Evolutionary conservation across 2,329 filamentous ascomycete species (phyloP), one percentile per base, ranked within the genome.

Genomic region (Colletotrichum australisinense): DNA sequence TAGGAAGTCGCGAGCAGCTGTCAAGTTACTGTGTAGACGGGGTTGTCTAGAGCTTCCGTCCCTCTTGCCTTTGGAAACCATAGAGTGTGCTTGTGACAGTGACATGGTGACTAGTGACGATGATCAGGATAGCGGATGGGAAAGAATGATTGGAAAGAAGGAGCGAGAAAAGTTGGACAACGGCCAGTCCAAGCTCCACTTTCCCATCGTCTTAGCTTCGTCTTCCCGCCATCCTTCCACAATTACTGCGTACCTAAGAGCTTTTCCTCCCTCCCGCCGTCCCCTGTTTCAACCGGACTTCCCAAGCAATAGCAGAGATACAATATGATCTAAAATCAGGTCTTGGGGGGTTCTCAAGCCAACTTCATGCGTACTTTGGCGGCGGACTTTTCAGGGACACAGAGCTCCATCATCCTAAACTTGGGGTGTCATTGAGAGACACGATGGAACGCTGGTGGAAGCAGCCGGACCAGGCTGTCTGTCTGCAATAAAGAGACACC

Each of bases 261-360:
- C 32, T 35, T 35, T 35, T 35, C 32, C 32, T 35, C 12, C 11
- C 11, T 35, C 11, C 12, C 32, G 32, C 32, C 32, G 32, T 35
- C 32, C 32, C 58, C 52, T 53, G 60, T 65, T 69, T 69, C 63
- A 58, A 72, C 60, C 49, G n/a, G 56, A 35, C 56, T 26, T 46
- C 63, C 68, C 55, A 72, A 49, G 64, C 52, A 57, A 72, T 72
- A 72, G 49, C 49, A 63, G 60, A 26, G 55, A 3, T 35, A 28
- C 1, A 38, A 35, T 72, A 72, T 69, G 64, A 38, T 52, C 67
- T 67, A 63, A 69, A 72, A 72, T 69, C 69, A 72, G 64, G 69
- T 72, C 69, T 69, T 69, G 58, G 28, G 28, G 35, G n/a, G 49
- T 24, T 58, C 49, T 24, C 35, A 28, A 46, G 28, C 46, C 67